These are phyloP conservation scores for Yamadazyma triangularis DNA, from an alignment of 1,139 yeast genomes.

Conservation along the genomic window DNA sequence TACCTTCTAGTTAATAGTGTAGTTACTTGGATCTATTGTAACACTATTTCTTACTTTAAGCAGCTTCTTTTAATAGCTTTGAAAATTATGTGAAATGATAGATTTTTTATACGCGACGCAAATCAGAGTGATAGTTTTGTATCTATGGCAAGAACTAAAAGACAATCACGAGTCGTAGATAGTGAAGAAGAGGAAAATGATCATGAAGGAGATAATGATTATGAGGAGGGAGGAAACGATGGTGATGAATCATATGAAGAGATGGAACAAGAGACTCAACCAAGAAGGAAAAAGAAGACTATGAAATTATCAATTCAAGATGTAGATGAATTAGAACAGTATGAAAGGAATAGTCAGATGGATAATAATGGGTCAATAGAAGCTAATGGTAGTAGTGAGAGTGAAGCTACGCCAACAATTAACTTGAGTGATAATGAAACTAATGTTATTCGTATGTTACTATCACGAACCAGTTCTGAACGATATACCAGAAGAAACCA, in stretches of 20 bases:
- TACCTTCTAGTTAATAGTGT: too few relatives aligned
- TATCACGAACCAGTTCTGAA: neutral
- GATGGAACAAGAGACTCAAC: neutral
- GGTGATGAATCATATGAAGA: neutral
- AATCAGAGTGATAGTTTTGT: too few relatives aligned
- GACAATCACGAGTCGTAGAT: neutral
- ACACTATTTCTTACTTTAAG: too few relatives aligned
- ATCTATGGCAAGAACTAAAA: neutral
- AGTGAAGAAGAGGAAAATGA: neutral
- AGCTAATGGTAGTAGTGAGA: neutral
- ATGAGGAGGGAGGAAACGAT: neutral
- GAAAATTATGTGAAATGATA: too few relatives aligned
- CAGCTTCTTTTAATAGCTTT: too few relatives aligned
- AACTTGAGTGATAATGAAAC: neutral
- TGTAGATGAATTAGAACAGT: neutral
- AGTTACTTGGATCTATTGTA: too few relatives aligned
- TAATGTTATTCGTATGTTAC: neutral
- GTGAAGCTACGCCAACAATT: neutral
- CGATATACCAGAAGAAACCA: conserved; percentile 16
- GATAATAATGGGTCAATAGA: neutral
- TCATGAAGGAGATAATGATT: neutral
- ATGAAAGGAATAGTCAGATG: neutral
- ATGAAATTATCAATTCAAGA: neutral
- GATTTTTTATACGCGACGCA: too few relatives aligned
- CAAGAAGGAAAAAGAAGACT: neutral